A percentile compares a stretch with the other conserved stretches of the same genome.
Conservation (phyloP, 2,329 filamentous ascomycete species). For the Aspergillus piperis region DNA sequence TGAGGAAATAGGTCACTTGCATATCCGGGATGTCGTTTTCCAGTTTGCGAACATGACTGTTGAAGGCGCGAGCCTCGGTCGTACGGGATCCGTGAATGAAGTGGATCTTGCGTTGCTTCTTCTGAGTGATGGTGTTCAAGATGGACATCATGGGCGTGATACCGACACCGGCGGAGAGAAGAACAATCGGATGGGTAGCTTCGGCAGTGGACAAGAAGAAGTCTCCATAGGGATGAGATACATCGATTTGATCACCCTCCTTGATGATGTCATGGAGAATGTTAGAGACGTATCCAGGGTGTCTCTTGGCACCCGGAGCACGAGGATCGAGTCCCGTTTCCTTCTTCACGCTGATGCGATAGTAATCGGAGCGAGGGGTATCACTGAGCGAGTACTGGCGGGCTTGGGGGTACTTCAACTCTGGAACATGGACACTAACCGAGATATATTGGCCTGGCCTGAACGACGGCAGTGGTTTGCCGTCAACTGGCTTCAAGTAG, state of each 20-base stretch:
- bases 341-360: constrained; percentile 71
- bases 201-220: constrained; percentile 54
- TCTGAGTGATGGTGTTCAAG: constrained; percentile 53
- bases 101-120: constrained; percentile 53
- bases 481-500: constrained; percentile 66
- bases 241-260: constrained; percentile 62
- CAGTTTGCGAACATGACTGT: constrained; percentile 53
- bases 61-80: constrained; percentile 53
- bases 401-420: constrained; percentile 64
- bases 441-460: constrained; percentile 73
- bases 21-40: constrained; percentile 50
- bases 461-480: constrained; percentile 61
- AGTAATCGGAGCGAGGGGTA: constrained; percentile 60
- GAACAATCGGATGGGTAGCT: constrained; percentile 55
- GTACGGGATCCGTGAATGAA: constrained; percentile 62
- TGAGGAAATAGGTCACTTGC: constrained; percentile 60
- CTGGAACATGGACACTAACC: constrained; percentile 59
- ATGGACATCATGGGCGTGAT: constrained; percentile 64
- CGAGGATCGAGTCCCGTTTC: constrained; percentile 57
- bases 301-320: constrained; percentile 49
- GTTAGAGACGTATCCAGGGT: constrained; percentile 69
- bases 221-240: constrained; percentile 68
- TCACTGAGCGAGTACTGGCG: constrained; percentile 75
- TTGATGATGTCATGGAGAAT: constrained; percentile 64
- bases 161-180: constrained; percentile 64